phyloP scores from a whole-genome alignment of 768 basidiomycete species.

The Pleurotus pulmonarius region DNA sequence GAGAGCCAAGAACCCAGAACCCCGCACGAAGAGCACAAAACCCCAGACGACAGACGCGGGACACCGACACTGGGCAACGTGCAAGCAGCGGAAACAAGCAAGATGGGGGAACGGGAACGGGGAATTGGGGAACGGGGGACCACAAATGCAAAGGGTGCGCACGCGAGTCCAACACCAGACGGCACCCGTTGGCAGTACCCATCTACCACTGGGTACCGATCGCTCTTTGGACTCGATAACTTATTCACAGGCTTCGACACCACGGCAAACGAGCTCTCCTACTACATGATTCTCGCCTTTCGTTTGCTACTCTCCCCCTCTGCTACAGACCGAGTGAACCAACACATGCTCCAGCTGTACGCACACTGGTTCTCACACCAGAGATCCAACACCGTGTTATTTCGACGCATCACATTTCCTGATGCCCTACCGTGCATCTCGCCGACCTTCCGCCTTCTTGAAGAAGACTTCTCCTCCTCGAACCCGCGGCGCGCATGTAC shows the following conservation, averaged over 20 bases:
- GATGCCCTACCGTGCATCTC: slow-evolving; percentile 53
- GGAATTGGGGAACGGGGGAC: no score
- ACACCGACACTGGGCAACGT: no score
- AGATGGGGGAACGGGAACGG: no score
- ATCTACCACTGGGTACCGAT: no score
- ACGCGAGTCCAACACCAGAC: no score
- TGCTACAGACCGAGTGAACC: slow-evolving; percentile 32
- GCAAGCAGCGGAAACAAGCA: no score
- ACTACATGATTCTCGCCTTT: slow-evolving; percentile 61
- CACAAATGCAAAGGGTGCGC: no score
- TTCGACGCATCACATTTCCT: slow-evolving; percentile 54
- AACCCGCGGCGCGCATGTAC: slow-evolving; percentile 29
- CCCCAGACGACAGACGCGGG: no score
- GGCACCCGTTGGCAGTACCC: no score
- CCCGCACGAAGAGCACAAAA: no score
- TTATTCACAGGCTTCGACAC: slow-evolving; percentile 56
- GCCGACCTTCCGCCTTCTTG: slow-evolving; percentile 39
- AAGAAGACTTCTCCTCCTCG: slow-evolving; percentile 49
- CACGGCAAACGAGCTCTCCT: slow-evolving; percentile 61
- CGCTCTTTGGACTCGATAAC: no score
- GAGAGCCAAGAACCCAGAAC: no score
- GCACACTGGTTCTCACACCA: slow-evolving; percentile 73
- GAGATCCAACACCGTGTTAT: slow-evolving; percentile 40
- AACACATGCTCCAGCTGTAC: slow-evolving; percentile 58
- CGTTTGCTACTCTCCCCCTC: slow-evolving; percentile 52